Evolutionary conservation across 768 basidiomycete genomes (phyloP).

Genomic region (Mycena maculata): DNA sequence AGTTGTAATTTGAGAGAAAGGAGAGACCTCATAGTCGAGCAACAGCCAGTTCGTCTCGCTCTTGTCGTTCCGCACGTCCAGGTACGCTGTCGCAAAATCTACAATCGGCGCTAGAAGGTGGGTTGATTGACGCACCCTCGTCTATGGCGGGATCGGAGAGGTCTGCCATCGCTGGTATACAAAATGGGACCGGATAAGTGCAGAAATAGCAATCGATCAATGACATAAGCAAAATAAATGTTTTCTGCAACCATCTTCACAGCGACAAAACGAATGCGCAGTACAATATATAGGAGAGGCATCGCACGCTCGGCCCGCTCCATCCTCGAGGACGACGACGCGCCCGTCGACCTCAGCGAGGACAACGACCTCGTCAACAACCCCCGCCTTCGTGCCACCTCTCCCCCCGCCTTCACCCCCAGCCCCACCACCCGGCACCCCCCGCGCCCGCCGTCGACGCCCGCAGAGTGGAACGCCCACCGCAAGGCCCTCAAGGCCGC

Average conservation of each 20-base stretch:
- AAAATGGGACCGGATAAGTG: constrained; percentile 19
- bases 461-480: too few relatives aligned
- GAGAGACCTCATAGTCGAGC: constrained; percentile 85
- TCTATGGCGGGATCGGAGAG: constrained; percentile 77
- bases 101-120: too few relatives aligned
- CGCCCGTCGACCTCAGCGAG: constrained; percentile 61
- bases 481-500: constrained; percentile 60
- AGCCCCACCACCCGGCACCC: constrained; percentile 64
- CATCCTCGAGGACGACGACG: constrained; percentile 60
- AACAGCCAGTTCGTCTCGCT: constrained; percentile 91
- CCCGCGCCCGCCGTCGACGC: too few relatives aligned
- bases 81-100: constrained; percentile 69
- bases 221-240: constrained; percentile 3
- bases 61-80: constrained; percentile 88
- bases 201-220: not conserved
- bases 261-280: not conserved
- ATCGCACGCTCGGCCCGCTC: constrained; percentile 48
- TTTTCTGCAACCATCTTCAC: constrained; percentile 9
- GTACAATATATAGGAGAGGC: too few relatives aligned
- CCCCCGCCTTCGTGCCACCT: constrained; percentile 47
- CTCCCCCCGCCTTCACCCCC: constrained; percentile 50
- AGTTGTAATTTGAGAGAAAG: too few relatives aligned
- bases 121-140: constrained; percentile 63
- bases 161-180: constrained; percentile 73
- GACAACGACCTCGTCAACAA: constrained; percentile 63